A percentile compares a stretch with the other conserved stretches of the same genome.
Evolutionary conservation across 352 stramenopile species (phyloP).

Genomic region (Pythium sukuiense): DNA sequence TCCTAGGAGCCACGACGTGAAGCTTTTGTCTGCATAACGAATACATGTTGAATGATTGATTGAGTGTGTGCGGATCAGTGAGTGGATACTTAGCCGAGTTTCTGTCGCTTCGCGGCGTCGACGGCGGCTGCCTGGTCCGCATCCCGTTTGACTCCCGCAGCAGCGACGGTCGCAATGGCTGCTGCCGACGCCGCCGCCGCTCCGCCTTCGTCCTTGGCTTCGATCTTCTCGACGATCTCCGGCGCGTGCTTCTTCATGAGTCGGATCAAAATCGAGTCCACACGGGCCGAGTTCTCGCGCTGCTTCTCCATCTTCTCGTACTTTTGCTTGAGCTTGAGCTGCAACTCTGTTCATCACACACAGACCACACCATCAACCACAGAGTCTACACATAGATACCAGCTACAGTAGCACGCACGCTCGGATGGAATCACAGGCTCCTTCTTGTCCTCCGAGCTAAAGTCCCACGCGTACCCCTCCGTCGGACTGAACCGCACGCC

Average conservation of each 20-base stretch:
- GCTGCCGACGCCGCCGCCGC: slow-evolving; percentile 2
- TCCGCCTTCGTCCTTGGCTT: slow-evolving; percentile 38
- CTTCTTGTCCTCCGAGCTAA: slow-evolving; percentile 85
- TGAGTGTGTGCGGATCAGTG: no score
- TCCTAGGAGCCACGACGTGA: no score
- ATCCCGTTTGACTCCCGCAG: slow-evolving; percentile 24
- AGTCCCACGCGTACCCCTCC: slow-evolving; percentile 87
- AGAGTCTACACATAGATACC: no score
- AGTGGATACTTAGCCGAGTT: slow-evolving; percentile 40
- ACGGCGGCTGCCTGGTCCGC: slow-evolving; percentile 15
- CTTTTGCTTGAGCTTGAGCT: slow-evolving; percentile 87
- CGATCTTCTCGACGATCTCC: slow-evolving; percentile 78
- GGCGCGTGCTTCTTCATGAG: slow-evolving; percentile 88
- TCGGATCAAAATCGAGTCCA: slow-evolving; percentile 82
- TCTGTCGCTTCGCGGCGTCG: slow-evolving; percentile 64
- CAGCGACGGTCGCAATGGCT: neutral
- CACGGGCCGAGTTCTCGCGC: slow-evolving; percentile 77
- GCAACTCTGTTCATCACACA: slow-evolving; percentile 47
- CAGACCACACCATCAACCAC: slow-evolving; percentile 3
- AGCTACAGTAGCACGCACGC: slow-evolving; percentile 38
- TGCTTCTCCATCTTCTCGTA: slow-evolving; percentile 88
- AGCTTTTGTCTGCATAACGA: neutral
- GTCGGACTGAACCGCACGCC: slow-evolving; percentile 85
- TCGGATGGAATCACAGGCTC: slow-evolving; percentile 82
- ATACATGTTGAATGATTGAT: slow-evolving; percentile 5